Conservation (phyloP, 495 filamentous ascomycete species). For the Tuber microsphaerosporum region DNA sequence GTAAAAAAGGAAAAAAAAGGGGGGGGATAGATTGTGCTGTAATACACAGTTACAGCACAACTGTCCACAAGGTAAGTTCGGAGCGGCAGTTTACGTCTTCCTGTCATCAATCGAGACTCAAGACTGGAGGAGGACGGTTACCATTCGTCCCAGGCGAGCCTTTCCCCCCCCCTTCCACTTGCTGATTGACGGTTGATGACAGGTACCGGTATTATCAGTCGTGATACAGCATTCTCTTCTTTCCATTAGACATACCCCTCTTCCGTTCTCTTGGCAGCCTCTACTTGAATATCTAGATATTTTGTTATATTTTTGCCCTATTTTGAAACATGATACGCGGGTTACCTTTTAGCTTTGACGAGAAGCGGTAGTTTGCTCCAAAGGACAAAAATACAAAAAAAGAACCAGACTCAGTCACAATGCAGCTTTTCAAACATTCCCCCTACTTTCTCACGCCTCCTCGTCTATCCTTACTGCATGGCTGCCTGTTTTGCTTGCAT, state of each 20-base stretch:
- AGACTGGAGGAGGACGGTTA: background rate
- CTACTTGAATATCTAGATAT: background rate
- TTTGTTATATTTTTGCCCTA: background rate
- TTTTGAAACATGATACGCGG: background rate
- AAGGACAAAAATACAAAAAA: background rate
- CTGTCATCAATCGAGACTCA: background rate
- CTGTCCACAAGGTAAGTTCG: background rate
- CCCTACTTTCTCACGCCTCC: background rate
- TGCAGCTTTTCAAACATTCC: background rate
- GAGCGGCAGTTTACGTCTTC: background rate
- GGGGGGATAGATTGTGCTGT: background rate
- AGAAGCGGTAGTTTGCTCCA: background rate
- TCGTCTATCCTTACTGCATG: background rate
- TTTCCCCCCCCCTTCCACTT: background rate
- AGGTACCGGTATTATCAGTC: background rate
- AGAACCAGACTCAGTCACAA: background rate
- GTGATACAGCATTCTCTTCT: background rate
- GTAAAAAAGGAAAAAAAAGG: background rate
- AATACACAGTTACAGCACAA: background rate
- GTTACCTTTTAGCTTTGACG: background rate
- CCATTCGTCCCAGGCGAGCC: background rate
- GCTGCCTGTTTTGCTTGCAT: background rate
- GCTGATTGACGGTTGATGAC: background rate
- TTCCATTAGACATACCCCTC: background rate
- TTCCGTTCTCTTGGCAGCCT: background rate